Percentiles rank a stretch among this genome's conserved stretches.
Evolutionary conservation across 2,329 filamentous ascomycete species (phyloP).

Genomic region (Diaporthe ilicicola): DNA sequence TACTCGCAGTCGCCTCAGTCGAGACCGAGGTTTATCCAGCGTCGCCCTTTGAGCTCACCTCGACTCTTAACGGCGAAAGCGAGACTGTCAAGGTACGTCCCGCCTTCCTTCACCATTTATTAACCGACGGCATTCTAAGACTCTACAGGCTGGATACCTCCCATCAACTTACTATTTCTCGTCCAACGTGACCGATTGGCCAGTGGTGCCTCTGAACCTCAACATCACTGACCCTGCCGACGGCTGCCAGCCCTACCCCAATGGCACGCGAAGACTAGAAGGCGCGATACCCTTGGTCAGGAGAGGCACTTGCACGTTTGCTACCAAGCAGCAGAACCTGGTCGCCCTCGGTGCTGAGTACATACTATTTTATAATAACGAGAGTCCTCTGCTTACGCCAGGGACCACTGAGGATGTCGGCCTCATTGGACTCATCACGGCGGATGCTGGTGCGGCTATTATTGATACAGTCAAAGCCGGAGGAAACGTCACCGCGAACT

Average conservation of each 20-base stretch:
- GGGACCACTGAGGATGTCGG: background rate
- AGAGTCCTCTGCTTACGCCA: constrained; percentile 31
- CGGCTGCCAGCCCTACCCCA: constrained; percentile 50
- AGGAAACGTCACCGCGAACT: constrained; percentile 43
- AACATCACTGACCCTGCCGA: constrained; percentile 39
- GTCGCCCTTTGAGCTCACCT: constrained; percentile 32
- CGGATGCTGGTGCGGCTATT: constrained; percentile 42
- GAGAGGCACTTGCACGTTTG: constrained; percentile 40
- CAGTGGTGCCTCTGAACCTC: constrained; percentile 39
- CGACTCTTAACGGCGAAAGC: constrained; percentile 9
- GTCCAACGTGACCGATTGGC: constrained; percentile 35
- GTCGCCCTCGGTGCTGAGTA: constrained; percentile 40
- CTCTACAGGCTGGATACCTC: constrained; percentile 23
- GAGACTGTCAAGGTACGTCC: constrained; percentile 21
- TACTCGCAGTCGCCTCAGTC: constrained; percentile 54
- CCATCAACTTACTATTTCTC: constrained; percentile 30
- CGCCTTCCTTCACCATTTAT: too few relatives aligned
- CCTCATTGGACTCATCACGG: constrained; percentile 37
- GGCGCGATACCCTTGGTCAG: constrained; percentile 52
- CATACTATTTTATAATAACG: constrained; percentile 46
- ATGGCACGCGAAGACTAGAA: constrained; percentile 48
- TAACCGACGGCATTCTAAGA: background rate
- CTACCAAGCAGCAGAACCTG: constrained; percentile 42
- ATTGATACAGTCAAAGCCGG: constrained; percentile 41
- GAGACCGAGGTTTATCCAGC: constrained; percentile 37